Evolutionary conservation across 2,329 filamentous ascomycete species (phyloP), one percentile per base, ranked within the genome.

Genomic region (Cladosporium sp.): DNA sequence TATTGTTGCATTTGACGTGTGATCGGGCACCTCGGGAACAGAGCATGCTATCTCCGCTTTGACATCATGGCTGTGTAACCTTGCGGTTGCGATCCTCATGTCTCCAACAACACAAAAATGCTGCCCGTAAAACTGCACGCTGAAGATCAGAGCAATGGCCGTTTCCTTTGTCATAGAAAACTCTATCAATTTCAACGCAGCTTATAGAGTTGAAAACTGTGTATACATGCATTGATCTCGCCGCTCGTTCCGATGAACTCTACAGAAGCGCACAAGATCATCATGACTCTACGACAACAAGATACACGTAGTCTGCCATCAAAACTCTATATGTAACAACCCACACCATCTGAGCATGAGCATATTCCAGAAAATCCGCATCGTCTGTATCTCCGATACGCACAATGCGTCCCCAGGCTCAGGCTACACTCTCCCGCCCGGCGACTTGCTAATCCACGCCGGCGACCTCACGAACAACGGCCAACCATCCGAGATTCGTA

Each of bases 391-490:
- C 65, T 91, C 90, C 4, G 91, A 93, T 77, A 93, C 90, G 1
- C 90, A 93, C 77, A 91, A 91, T 74, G 83, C 83, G 64, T 79
- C 80, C 5, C 84, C 84, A 16, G 74, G 74, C 14, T 76, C 81
- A 67, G 81, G 81, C 69, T 81, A 85, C 70, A 88, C 86, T 71
- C 82, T 92, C 1, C 90, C 91, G 0, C 83, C 83, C 26, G 91
- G 90, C 49, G 89, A 93, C 74, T 85, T 93, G 10, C 81, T 93
- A 37, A 88, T 93, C 59, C 90, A 92, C 73, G 90, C 90, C 1
- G 90, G 91, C 7, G 91, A 93, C 74, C 77, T 93, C 69, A 91
- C 90, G 3, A 92, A 92, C 74, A 87, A 90, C 73, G 91, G 91
- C 18, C 88, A 79, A 61, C 77, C 78, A 58, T 66, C 74, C 16